Conservation (phyloP, 306 rosid species). For the Cucumis melo region DNA sequence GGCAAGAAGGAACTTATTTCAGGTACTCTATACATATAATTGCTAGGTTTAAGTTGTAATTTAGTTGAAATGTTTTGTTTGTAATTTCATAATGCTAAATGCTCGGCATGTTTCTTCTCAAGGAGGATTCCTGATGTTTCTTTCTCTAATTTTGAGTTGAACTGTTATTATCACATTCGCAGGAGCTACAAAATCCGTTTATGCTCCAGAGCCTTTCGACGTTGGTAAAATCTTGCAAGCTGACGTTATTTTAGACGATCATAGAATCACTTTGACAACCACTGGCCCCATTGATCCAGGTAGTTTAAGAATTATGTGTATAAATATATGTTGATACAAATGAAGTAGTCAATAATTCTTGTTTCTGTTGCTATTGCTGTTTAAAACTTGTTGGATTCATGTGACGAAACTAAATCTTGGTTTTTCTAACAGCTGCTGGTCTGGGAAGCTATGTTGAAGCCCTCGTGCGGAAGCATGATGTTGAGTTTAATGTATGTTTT, state of each 20-base stretch:
- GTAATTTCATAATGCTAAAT: background rate
- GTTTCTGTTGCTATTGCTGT: background rate
- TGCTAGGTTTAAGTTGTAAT: background rate
- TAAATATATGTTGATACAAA: background rate
- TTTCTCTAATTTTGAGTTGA: background rate
- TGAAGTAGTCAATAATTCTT: background rate
- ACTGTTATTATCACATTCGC: slow-evolving; percentile 19
- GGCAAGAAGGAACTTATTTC: slow-evolving; percentile 69
- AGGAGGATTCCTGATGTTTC: background rate
- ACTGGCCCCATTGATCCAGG: slow-evolving; percentile 82
- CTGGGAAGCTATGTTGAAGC: slow-evolving; percentile 91
- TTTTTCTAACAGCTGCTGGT: slow-evolving; percentile 71
- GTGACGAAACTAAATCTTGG: background rate
- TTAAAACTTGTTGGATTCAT: background rate
- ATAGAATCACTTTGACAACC: slow-evolving; percentile 42
- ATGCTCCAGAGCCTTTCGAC: slow-evolving; percentile 84
- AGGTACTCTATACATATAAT: slow-evolving; percentile 26
- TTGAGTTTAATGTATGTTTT: slow-evolving; percentile 66
- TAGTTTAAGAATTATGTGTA: slow-evolving; percentile 3
- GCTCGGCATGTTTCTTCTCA: background rate
- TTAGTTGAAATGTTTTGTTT: too few relatives aligned
- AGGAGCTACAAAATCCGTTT: slow-evolving; percentile 76
- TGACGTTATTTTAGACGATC: slow-evolving; percentile 30
- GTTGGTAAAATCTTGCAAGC: slow-evolving; percentile 71
- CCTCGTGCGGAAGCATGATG: slow-evolving; percentile 71